phyloP scores from a whole-genome alignment of 768 basidiomycete genomes.

The Nevesoporus exiguus region DNA sequence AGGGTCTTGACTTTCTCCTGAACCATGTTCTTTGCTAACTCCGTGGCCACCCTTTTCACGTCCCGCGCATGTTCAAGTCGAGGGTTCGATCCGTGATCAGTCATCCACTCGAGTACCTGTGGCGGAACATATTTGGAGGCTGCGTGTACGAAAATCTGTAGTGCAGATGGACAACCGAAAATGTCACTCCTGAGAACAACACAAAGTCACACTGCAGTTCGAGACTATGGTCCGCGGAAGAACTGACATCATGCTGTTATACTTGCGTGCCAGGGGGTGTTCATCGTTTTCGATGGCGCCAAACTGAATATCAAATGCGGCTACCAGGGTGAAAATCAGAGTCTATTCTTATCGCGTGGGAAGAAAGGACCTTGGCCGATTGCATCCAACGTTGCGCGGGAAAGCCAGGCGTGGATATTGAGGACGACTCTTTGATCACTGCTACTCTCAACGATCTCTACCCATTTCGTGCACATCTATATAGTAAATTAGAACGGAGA shows the following conservation, averaged over 20 bases:
- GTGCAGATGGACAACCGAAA: constrained; percentile 16
- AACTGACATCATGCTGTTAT: constrained; percentile 13
- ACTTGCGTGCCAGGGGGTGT: constrained; percentile 12
- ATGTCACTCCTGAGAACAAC: constrained; percentile 1
- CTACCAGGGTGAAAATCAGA: constrained; percentile 19
- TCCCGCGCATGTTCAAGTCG: constrained; percentile 20
- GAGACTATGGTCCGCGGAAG: background rate
- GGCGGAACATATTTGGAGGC: constrained; percentile 15
- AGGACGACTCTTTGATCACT: constrained; percentile 14
- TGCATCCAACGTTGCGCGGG: constrained; percentile 47
- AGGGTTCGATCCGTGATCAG: constrained; percentile 23
- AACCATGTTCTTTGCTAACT: constrained; percentile 16
- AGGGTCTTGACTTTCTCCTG: constrained; percentile 15
- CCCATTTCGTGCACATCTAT: constrained; percentile 27
- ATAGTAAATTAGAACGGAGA: background rate
- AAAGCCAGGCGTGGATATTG: constrained; percentile 30
- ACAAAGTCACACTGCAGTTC: background rate
- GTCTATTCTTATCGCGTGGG: background rate
- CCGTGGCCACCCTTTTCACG: background rate
- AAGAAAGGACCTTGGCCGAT: constrained; percentile 42
- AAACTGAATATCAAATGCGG: constrained; percentile 51
- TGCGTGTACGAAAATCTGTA: constrained; percentile 16
- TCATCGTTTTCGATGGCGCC: constrained; percentile 16
- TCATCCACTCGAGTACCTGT: constrained; percentile 33
- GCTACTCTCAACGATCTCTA: constrained; percentile 14